Conservation (phyloP, 192 early-diverging fungal species). For the Thamnidium elegans region DNA sequence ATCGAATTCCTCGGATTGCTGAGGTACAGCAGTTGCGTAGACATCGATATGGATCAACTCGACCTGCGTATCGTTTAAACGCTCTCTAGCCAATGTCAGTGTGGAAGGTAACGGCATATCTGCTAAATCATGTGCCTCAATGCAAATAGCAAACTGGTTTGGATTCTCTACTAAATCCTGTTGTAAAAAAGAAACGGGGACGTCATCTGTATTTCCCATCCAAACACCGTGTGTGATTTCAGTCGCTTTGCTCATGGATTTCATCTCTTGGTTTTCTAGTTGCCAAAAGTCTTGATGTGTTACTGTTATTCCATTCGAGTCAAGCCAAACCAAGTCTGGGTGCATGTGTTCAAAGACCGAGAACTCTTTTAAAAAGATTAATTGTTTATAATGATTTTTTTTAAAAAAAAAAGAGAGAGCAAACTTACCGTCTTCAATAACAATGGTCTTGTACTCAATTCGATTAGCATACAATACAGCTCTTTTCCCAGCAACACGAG, state of each 20-base stretch:
- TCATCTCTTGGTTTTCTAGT: conserved; percentile 47
- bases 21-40: conserved; percentile 26
- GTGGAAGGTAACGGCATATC: conserved; percentile 38
- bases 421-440: conserved; percentile 23
- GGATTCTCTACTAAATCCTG: conserved; percentile 28
- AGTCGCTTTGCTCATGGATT: conserved; percentile 38
- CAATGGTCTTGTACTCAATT: conserved; percentile 39
- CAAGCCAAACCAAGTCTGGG: conserved; percentile 37
- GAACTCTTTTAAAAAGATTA: conserved; percentile 30
- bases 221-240: conserved; percentile 45
- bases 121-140: conserved; percentile 47
- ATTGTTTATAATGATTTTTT: conserved; percentile 47
- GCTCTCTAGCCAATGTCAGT: conserved; percentile 32
- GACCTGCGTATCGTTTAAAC: conserved; percentile 27
- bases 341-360: conserved; percentile 40
- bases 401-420: conserved; percentile 38
- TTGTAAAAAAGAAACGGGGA: conserved; percentile 22
- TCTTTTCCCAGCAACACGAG: conserved; percentile 14
- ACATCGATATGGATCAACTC: conserved; percentile 40
- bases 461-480: conserved; percentile 14
- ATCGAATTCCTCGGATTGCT: conserved; percentile 24
- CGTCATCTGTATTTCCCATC: conserved; percentile 46
- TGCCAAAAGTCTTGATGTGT: conserved; percentile 42
- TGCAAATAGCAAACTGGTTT: conserved; percentile 44
- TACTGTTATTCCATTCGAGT: conserved; percentile 22